Base-by-base conservation (phyloP, 768 basidiomycete species). In the Termitomyces titanicus region DNA sequence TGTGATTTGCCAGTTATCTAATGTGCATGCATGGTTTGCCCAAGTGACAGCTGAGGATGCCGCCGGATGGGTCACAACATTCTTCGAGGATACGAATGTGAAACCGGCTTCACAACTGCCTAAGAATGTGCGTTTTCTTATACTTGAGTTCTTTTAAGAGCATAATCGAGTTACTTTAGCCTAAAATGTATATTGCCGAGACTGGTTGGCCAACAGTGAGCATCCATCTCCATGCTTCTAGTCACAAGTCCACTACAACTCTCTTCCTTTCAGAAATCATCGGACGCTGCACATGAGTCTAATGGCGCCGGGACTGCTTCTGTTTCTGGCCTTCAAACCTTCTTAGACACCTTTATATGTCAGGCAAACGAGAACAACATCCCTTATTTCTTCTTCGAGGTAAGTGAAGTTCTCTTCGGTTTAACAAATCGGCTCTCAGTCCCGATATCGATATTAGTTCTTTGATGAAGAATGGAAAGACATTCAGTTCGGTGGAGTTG, bases 11-110 rank as follows among this genome's bases (percentile, higher is more conserved):
- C n/a, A 88, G 85, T 78, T 94, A 81, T 82, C 92, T 11, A 95
- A 97, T 60, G 92, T 94, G n/a, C 94, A 96, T 66, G 85, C 94
- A 7, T 94, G 92, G 92, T 98, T 97, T 71, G 95, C 89, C 13
- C 84, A 86, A 58, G 81, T 85, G 22, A 78, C 83, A 2, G 81
- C 88, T 20, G 70, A 81, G 12, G 69, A 77, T n/a, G 91, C 94
- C 1, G 86, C 95, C 2, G 75, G 61, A 7, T 99, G 96, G 96
- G 94, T 93, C 3, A 75, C 71, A 38, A 62, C 78, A 0, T 98
- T 91, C 76, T 97, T 94, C 72, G 63, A 88, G 44, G 72, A 80
- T 24, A 83, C 74, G 10, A 85, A 95, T 62, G 81, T 90, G 13
- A 64, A 64, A 15, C 73, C 77, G n/a, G 88, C 92, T 3, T 61